Evolutionary conservation across 2,329 filamentous ascomycete species (phyloP), one percentile per base, ranked within the genome.

Genomic region (Hypocreales sp.): DNA sequence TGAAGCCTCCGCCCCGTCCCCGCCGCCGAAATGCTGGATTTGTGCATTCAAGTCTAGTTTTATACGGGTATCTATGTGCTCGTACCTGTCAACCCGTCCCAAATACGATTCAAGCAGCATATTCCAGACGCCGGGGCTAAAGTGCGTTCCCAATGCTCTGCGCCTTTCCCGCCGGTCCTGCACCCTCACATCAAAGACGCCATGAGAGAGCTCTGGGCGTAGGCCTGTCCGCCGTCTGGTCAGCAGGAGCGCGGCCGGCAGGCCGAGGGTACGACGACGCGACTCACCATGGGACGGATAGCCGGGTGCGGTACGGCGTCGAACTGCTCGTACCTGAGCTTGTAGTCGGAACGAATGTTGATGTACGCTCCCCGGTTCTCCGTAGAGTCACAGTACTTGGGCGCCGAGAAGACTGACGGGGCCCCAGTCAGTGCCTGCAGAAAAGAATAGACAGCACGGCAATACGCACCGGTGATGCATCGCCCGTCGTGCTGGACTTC

Each of bases 281-380:
- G 38, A 43, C 57, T 52, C 51, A 74, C 76, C 77, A 98, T 98
- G 10, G 90, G 87, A 53, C 79, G 83, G 50, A 98, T 90, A 45
- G 92, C 71, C 9, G 90, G 90, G 61, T 98, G 90, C 35, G 86
- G 86, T 29, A 98, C 90, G 7, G 90, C 90, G 42, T 95, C 86
- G 41, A 98, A 98, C 49, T 93, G 78, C 51, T 90, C 71, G 58
- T 81, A 98, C 20, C 82, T 62, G 42, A 95, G 75, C 64, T 94
- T 92, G 50, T 92, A 82, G 35, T 93, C 81, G 11, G 81, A 70
- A 18, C 81, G 80, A 38, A 98, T 79, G 56, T 98, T 95, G 68
- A 98, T 98, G 55, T 92, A 98, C 12, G 90, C 90, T 37, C 90
- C 90, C 60, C 86, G 90, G 59, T 98, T 98, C 60, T 93, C 87